Conservation (phyloP, 805 yeast species). For the Komagataella kurtzmanii region DNA sequence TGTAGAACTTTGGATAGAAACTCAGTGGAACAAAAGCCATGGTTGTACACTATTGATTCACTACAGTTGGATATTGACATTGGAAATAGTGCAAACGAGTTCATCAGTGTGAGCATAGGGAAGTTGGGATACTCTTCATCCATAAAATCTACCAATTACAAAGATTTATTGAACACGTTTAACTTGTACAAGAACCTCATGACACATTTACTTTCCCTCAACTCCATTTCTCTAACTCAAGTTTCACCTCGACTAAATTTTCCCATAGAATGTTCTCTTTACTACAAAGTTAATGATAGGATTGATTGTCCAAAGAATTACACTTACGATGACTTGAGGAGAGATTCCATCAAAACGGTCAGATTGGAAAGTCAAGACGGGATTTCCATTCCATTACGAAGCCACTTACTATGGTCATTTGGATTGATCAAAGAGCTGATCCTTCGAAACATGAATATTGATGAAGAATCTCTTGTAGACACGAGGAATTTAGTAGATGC, state of each 20-base stretch:
- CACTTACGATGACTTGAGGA: background rate
- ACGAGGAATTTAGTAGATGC: slow-evolving; percentile 2
- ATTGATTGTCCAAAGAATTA: slow-evolving; percentile 2
- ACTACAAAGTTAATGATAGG: slow-evolving; percentile 10
- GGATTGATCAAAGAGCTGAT: slow-evolving; percentile 28
- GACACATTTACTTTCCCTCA: background rate
- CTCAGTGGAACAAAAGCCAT: slow-evolving; percentile 10
- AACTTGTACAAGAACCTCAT: background rate
- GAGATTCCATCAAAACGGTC: background rate
- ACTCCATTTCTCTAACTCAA: slow-evolving; percentile 17
- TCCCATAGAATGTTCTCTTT: slow-evolving; percentile 14
- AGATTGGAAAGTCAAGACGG: slow-evolving; percentile 23
- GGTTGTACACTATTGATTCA: slow-evolving; percentile 4
- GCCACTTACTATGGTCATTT: slow-evolving; percentile 31
- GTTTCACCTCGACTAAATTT: slow-evolving; percentile 38
- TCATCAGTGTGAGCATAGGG: background rate
- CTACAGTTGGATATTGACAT: slow-evolving; percentile 1
- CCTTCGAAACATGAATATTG: slow-evolving; percentile 34
- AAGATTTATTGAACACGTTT: background rate
- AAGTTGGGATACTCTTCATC: background rate
- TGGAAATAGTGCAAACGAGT: background rate
- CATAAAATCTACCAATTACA: background rate
- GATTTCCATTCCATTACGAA: slow-evolving; percentile 38
- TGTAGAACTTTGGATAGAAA: slow-evolving; percentile 6
- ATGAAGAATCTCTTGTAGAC: slow-evolving; percentile 22